Evolutionary conservation across 257 asterid genomes (phyloP).

Genomic region (Anisodus acutangulus): DNA sequence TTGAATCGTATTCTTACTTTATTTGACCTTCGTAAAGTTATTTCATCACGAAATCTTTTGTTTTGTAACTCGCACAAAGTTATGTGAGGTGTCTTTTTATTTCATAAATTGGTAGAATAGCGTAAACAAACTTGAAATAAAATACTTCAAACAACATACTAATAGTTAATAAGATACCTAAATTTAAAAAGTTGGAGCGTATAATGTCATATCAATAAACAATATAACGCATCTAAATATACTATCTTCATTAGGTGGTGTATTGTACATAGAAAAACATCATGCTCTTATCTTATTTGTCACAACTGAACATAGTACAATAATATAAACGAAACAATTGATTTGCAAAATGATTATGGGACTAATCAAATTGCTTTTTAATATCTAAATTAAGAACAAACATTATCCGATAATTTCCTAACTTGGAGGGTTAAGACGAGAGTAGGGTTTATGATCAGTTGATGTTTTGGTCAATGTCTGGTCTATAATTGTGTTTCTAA

Average conservation of each 20-base stretch:
- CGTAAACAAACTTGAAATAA: too few species aligned
- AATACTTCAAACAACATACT: neutral
- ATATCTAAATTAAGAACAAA: constrained; percentile 11
- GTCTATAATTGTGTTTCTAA: constrained; percentile 28
- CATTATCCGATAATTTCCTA: constrained; percentile 25
- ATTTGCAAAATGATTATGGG: neutral
- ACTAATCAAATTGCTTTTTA: constrained; percentile 27
- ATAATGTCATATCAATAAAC: neutral
- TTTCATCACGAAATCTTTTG: too few species aligned
- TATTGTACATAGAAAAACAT: neutral
- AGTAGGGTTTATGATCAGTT: constrained; percentile 28
- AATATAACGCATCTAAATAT: neutral
- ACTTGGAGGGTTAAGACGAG: constrained; percentile 32
- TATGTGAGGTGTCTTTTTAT: too few species aligned
- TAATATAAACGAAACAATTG: neutral
- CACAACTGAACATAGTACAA: neutral
- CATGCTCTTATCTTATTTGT: constrained; percentile 4
- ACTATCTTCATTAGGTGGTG: neutral
- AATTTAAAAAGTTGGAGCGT: neutral
- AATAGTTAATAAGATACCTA: neutral
- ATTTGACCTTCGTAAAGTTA: too few species aligned
- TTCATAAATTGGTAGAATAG: too few species aligned
- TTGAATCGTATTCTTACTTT: too few species aligned
- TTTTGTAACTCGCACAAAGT: too few species aligned
- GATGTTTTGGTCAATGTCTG: constrained; percentile 27